A percentile compares a stretch with the other conserved stretches of the same genome.
Conservation (phyloP, 805 yeast genomes). For the Priceomyces carsonii region DNA sequence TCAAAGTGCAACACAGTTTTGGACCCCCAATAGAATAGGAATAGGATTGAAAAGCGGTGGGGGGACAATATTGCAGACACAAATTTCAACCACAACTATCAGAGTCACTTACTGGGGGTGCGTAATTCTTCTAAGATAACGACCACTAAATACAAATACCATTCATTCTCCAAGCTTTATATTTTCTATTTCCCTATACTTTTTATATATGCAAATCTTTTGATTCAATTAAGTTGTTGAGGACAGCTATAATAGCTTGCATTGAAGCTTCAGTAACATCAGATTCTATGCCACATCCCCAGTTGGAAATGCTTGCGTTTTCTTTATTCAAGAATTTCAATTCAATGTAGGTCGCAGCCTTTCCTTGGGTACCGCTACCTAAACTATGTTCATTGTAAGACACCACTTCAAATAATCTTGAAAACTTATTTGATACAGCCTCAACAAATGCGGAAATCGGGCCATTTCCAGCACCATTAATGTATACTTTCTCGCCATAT, state of each 20-base stretch:
- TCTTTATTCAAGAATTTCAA: conserved; percentile 41
- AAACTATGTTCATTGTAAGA: conserved; percentile 73
- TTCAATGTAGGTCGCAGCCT: conserved; percentile 76
- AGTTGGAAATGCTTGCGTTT: conserved; percentile 31
- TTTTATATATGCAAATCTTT: conserved; percentile 17
- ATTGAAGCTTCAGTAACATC: conserved; percentile 51
- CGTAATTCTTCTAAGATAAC: too few relatives aligned
- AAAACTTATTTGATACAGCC: conserved; percentile 56
- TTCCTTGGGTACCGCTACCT: conserved; percentile 68
- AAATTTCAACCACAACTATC: too few relatives aligned
- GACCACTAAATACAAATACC: too few relatives aligned
- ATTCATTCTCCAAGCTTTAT: neutral
- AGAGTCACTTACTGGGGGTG: too few relatives aligned
- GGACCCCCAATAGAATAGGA: too few relatives aligned
- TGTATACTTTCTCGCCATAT: conserved; percentile 23
- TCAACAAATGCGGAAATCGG: conserved; percentile 74
- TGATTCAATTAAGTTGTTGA: conserved; percentile 37
- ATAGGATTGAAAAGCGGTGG: too few relatives aligned
- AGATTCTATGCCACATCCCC: conserved; percentile 47
- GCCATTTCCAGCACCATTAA: conserved; percentile 71
- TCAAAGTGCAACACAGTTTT: too few relatives aligned
- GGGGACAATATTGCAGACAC: too few relatives aligned
- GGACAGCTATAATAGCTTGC: conserved; percentile 63
- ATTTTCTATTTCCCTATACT: neutral
- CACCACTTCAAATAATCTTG: conserved; percentile 58